Conservation (phyloP, 345 rosid genomes). For the Eucalyptus microcorys region DNA sequence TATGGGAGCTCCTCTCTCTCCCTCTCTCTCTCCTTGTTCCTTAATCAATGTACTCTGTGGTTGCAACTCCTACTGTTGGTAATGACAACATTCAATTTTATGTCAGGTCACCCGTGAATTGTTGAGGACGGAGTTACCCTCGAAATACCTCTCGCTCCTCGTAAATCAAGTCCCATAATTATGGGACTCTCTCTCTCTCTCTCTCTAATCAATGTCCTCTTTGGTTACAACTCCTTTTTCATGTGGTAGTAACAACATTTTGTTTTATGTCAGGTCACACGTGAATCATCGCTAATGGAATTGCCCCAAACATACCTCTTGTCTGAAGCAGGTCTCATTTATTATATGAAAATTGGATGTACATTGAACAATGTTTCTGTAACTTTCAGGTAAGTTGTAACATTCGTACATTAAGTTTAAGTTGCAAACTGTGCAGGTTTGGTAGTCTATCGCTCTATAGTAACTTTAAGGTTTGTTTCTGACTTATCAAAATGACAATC, state of each 20-base stretch:
- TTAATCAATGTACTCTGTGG: background rate
- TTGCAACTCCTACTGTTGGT: background rate
- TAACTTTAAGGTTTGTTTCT: background rate
- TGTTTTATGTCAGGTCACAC: conserved; percentile 55
- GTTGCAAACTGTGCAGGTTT: background rate
- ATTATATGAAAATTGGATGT: background rate
- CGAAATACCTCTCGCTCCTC: background rate
- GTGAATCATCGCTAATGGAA: conserved; percentile 79
- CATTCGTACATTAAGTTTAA: background rate
- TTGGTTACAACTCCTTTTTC: background rate
- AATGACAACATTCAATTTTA: too few species aligned
- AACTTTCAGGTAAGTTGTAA: background rate
- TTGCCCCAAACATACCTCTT: conserved; percentile 83
- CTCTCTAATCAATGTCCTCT: background rate
- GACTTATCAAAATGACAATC: background rate
- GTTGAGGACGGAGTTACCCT: background rate
- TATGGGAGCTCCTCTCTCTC: background rate
- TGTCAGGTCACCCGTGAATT: background rate
- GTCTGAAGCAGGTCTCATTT: conserved; percentile 81
- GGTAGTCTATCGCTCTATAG: background rate
- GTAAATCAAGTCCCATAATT: background rate
- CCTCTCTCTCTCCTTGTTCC: background rate
- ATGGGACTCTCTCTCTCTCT: background rate
- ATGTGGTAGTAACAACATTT: background rate
- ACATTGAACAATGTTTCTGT: background rate